Conservation (phyloP, 1,284 basidiomycete genomes). For the Sphaerobolus stellatus region DNA sequence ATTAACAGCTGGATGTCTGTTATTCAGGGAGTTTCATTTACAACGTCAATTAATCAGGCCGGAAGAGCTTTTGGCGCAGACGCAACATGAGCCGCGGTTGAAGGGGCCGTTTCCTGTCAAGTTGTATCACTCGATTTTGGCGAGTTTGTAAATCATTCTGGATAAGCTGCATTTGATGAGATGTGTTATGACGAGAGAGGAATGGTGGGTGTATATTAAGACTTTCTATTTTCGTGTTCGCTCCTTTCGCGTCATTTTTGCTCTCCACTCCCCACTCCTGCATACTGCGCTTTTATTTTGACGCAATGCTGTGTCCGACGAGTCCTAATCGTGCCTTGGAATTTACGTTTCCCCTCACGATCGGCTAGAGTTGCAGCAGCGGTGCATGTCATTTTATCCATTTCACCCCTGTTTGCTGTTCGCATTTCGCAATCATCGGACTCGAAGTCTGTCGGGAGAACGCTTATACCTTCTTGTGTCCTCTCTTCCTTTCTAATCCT, state of each 20-base stretch:
- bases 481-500: too few relatives aligned
- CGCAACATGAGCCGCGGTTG: constrained; percentile 89
- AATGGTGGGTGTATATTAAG: constrained; percentile 63
- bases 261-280: constrained; percentile 22
- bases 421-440: too few relatives aligned
- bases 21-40: constrained; percentile 84
- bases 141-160: constrained; percentile 84
- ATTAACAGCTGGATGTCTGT: constrained; percentile 3
- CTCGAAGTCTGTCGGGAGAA: not conserved
- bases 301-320: too few relatives aligned
- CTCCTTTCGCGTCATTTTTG: constrained; percentile 10
- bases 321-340: too few relatives aligned
- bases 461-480: not conserved
- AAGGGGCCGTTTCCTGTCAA: constrained; percentile 89
- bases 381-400: too few relatives aligned
- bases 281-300: too few relatives aligned
- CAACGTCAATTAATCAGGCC: constrained; percentile 88
- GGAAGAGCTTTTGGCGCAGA: constrained; percentile 79
- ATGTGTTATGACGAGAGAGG: constrained; percentile 89
- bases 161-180: constrained; percentile 93
- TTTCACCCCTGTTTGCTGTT: too few relatives aligned
- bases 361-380: too few relatives aligned
- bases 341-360: too few relatives aligned
- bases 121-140: constrained; percentile 82
- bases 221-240: constrained; percentile 1